Percentiles rank a stretch among this genome's conserved stretches.
Conservation (phyloP, 305 asterid genomes). For the Stenogyne calaminthoides region DNA sequence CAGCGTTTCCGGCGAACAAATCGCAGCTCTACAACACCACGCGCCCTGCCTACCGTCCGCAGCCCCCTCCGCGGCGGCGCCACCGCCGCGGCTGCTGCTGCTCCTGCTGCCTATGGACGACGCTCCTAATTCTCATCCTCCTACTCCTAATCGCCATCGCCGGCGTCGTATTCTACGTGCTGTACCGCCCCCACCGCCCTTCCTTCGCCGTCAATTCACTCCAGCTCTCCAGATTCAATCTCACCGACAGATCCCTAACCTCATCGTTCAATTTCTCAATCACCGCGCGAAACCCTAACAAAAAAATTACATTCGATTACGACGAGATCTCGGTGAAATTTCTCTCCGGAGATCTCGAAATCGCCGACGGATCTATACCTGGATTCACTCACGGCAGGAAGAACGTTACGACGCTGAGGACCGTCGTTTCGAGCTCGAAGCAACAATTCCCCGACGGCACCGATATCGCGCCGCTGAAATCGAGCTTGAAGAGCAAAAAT, state of each 20-base stretch:
- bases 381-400: conserved; percentile 59
- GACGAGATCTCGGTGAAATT: conserved; percentile 52
- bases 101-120: conserved; percentile 68
- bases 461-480: conserved; percentile 48
- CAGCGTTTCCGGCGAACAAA: conserved; percentile 67
- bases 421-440: conserved; percentile 45
- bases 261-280: conserved; percentile 71
- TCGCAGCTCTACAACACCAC: conserved; percentile 70
- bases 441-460: conserved; percentile 46
- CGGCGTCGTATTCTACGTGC: conserved; percentile 61
- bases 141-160: conserved; percentile 60
- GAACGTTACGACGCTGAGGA: conserved; percentile 49
- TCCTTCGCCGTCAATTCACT: conserved; percentile 64
- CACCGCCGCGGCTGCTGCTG: conserved; percentile 65
- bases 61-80: conserved; percentile 66
- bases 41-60: conserved; percentile 82
- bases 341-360: conserved; percentile 48
- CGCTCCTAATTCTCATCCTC: conserved; percentile 42
- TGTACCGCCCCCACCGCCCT: conserved; percentile 90
- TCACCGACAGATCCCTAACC: conserved; percentile 57
- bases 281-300: conserved; percentile 77
- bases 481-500: conserved; percentile 58
- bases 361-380: conserved; percentile 68
- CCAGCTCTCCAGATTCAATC: conserved; percentile 71
- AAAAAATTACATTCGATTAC: conserved; percentile 54